A percentile compares a stretch with the other conserved stretches of the same genome.
phyloP scores from a whole-genome alignment of 139 green algal species.

The Chlamydomonas applanata region DNA sequence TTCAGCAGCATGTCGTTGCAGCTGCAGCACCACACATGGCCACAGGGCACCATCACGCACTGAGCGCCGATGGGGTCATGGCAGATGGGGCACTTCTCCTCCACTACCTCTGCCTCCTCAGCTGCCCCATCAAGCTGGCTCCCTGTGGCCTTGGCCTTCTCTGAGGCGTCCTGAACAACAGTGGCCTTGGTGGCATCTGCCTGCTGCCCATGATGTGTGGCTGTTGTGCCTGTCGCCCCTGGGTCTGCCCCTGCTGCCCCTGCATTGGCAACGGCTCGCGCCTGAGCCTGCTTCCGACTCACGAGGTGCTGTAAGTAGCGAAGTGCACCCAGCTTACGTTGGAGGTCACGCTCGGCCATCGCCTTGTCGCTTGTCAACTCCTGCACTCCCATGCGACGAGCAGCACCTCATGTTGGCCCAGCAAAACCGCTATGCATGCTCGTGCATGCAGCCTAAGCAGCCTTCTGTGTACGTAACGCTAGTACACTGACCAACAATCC shows the following conservation, averaged over 20 bases:
- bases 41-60: conserved; percentile 70
- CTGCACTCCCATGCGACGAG: background rate
- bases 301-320: conserved; percentile 71
- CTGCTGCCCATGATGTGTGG: too few species aligned
- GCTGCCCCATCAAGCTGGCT: too few species aligned
- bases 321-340: conserved; percentile 57
- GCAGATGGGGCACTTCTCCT: conserved; percentile 72
- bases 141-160: too few species aligned
- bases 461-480: too few species aligned
- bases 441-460: too few species aligned
- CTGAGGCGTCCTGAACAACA: too few species aligned
- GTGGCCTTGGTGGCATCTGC: too few species aligned
- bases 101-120: background rate
- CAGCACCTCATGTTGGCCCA: too few species aligned
- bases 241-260: background rate
- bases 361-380: conserved; percentile 67
- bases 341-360: conserved; percentile 59
- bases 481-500: too few species aligned
- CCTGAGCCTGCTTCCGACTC: background rate
- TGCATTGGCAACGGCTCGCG: conserved; percentile 12
- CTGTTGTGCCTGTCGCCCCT: too few species aligned
- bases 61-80: conserved; percentile 53
- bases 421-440: too few species aligned
- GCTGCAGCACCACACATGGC: conserved; percentile 63
- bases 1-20: conserved; percentile 63